phyloP scores from a whole-genome alignment of 352 stramenopile species.

The Phytophthora colocasiae region DNA sequence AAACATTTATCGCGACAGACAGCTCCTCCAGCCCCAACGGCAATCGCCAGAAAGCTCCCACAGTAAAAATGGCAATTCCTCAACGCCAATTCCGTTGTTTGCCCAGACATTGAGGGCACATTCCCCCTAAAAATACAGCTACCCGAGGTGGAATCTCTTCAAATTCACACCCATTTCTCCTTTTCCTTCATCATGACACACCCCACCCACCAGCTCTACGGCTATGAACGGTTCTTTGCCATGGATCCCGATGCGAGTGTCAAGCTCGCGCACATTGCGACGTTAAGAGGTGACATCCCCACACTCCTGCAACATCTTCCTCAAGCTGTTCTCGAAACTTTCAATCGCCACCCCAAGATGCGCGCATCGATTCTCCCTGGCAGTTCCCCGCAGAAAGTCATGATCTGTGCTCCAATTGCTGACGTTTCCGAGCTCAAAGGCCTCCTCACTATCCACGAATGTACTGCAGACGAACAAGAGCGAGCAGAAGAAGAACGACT shows the following conservation, averaged over 20 bases:
- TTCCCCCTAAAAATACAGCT: slow-evolving; percentile 35
- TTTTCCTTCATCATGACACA: slow-evolving; percentile 24
- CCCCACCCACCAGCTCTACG: slow-evolving; percentile 58
- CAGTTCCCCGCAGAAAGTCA: slow-evolving; percentile 49
- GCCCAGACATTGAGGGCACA: slow-evolving; percentile 19
- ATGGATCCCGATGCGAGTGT: slow-evolving; percentile 55
- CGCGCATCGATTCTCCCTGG: slow-evolving; percentile 50
- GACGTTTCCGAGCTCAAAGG: slow-evolving; percentile 52
- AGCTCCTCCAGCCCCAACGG: slow-evolving; percentile 19
- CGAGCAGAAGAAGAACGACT: slow-evolving; percentile 34
- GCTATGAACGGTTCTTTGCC: slow-evolving; percentile 76
- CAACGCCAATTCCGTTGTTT: slow-evolving; percentile 21
- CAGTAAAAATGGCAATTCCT: slow-evolving; percentile 9
- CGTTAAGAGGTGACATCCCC: slow-evolving; percentile 50
- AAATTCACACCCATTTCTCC: too few relatives aligned
- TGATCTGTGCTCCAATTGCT: slow-evolving; percentile 56
- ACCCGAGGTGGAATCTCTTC: slow-evolving; percentile 11
- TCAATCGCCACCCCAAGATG: slow-evolving; percentile 72
- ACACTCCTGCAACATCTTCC: slow-evolving; percentile 47
- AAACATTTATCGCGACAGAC: slow-evolving; percentile 53
- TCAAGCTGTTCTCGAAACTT: slow-evolving; percentile 51
- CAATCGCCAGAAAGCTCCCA: slow-evolving; percentile 1
- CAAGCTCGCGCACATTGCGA: slow-evolving; percentile 61
- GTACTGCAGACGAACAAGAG: slow-evolving; percentile 33
- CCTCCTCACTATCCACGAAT: slow-evolving; percentile 41